Evolutionary conservation across 306 rosid species (phyloP), one percentile per base, ranked within the genome.

Genomic region (Medicago arabica): DNA sequence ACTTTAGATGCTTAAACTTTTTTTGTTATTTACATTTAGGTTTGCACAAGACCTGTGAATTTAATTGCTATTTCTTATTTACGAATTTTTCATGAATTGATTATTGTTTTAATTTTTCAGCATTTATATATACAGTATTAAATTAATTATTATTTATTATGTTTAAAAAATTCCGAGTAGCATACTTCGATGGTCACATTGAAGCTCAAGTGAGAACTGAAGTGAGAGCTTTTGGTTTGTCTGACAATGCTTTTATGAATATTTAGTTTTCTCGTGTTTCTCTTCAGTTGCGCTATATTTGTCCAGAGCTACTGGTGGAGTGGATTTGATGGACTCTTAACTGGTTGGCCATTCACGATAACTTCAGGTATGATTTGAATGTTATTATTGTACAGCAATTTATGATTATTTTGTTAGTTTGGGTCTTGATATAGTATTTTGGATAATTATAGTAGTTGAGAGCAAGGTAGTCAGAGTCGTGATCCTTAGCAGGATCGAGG

Each of bases 331-430:
- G 11, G 54, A 58, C 53, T 41, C 7, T 41, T 17, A 17, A 41
- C 50, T 66, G 53, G 71, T 18, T 41, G 51, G 71, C 36, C 53
- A 12, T 41, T 66, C 10, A 15, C 53, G 40, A 17, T 39, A 65
- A 39, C 49, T 65, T 18, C 43, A 38, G 70, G 70, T 39, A 18
- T 66, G 53, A 18, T 18, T 66, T 5, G 18, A 66, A 18, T 66
- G 51, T 13, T 66, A 40, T 66, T 11, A 66, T 1, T 66, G 44
- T 34, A 3, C 18, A 61, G 19, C 43, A 61, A 62, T 15, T 34
- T 15, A 12, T 36, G 46, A 36, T 62, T 34, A n/a, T 34, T 62
- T 62, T 16, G 34, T 19, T 66, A 18, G 23, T 65, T 43, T 66
- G 36, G 53, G 53, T 55, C 25, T 9, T 23, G 60, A 19, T 54